Base-by-base conservation (phyloP, 2,329 filamentous ascomycete species). In the Stemphylium beticola region DNA sequence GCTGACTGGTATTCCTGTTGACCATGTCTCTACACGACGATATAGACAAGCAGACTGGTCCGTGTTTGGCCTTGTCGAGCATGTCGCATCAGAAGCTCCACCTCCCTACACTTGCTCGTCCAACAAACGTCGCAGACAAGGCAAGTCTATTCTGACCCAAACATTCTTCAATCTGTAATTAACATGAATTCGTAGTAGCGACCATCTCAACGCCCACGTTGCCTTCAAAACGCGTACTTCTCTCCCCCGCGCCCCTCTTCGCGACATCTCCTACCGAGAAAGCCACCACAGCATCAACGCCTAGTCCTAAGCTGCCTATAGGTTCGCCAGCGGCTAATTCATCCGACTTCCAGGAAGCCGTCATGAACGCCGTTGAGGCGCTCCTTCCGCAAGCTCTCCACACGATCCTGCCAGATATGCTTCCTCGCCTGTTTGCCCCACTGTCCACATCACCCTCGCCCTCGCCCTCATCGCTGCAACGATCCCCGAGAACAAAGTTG, bases 81-180 rank as follows among this genome's bases (percentile, higher is more conserved):
- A 55, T 22, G 45, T 53, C 17, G 34, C 44, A 17, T 15, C 24
- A 4, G 55, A 43, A 33, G 24, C 48, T 4, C 62, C 58, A 17
- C 62, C 62, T 29, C 31, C 46, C 14, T 65, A 65, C 29, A 22
- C 46, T 10, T 34, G 50, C 14, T 46, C 41, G 26, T 49, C 31
- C 11, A 26, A 20, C 37, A 64, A 65, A 48, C 58, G 58, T 14
- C 20, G 49, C 29, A 53, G 62, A 49, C 54, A 49, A 18, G 36
- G 60, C 62, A 29, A 57, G 56, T 58, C 10, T 22, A 2, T 11
- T 11, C 3, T 2, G 29, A 11, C 29, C 4, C 24, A 4, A 15
- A 47, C 8, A n/a, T 7, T 10, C 2, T n/a, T 10, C 7, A 2
- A 8, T 36, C 15, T n/a, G 20, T 14, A 29, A 22, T 29, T 56